phyloP scores from a whole-genome alignment of 306 rosid genomes.

The Mimosa bimucronata region DNA sequence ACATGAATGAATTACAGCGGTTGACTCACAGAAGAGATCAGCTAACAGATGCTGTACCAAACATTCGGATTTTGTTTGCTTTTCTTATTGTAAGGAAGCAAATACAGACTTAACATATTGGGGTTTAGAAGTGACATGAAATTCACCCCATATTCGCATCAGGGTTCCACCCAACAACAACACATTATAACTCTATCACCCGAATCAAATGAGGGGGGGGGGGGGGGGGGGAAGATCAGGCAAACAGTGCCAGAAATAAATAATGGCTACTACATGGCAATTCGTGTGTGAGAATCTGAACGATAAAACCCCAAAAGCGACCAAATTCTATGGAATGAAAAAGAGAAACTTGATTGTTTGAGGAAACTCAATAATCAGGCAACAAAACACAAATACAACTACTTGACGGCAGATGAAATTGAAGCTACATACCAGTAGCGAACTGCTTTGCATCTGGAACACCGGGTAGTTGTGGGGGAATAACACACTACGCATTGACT shows the following conservation, averaged over 20 bases:
- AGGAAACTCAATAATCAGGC: neutral
- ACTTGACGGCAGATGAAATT: neutral
- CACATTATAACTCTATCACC: neutral
- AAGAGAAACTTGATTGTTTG: neutral
- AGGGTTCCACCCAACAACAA: slow-evolving; percentile 14
- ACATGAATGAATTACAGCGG: neutral
- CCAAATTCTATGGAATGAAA: slow-evolving; percentile 1
- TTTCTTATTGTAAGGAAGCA: neutral
- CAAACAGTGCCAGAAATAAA: slow-evolving; percentile 5
- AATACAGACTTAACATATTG: slow-evolving; percentile 8
- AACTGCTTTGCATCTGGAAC: slow-evolving; percentile 82
- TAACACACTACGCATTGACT: slow-evolving; percentile 76
- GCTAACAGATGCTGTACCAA: neutral
- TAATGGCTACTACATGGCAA: neutral
- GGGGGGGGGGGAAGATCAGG: no score
- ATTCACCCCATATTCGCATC: neutral
- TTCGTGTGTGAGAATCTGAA: neutral
- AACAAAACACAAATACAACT: neutral
- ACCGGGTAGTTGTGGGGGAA: slow-evolving; percentile 73
- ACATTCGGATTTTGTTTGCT: neutral
- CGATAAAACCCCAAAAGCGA: neutral
- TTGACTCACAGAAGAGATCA: neutral
- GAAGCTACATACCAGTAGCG: slow-evolving; percentile 74
- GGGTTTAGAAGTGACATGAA: slow-evolving; percentile 7
- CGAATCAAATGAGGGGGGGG: neutral